Percentiles rank a stretch among this genome's conserved stretches.
phyloP scores from a whole-genome alignment of 306 rosid genomes.

The Cyamopsis tetragonoloba region DNA sequence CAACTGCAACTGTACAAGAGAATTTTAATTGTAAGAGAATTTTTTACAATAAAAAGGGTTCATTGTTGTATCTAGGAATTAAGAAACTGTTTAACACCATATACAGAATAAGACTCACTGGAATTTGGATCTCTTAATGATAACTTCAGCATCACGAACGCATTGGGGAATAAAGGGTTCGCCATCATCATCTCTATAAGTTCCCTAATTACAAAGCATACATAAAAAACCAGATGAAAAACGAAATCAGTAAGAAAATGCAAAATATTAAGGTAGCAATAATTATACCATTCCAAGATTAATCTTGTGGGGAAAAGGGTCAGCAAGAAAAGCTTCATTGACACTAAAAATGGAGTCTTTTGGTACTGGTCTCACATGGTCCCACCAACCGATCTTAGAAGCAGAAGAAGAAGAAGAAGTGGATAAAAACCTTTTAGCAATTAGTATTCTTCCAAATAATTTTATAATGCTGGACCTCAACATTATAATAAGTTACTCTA shows the following conservation, averaged over 20 bases:
- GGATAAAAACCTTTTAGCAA: conserved; percentile 24
- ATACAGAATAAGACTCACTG: conserved; percentile 35
- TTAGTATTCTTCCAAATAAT: too few species aligned
- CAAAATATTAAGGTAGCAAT: not conserved
- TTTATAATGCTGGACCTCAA: conserved; percentile 6
- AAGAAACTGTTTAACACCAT: not conserved
- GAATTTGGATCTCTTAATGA: conserved; percentile 47
- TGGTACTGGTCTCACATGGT: conserved; percentile 44
- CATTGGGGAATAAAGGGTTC: conserved; percentile 73
- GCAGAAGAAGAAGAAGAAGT: conserved; percentile 4
- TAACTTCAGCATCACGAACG: conserved; percentile 68
- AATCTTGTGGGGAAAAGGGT: conserved; percentile 74
- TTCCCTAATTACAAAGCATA: conserved; percentile 54
- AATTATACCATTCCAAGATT: conserved; percentile 66
- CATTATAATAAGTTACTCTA: conserved; percentile 23
- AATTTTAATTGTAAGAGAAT: too few species aligned
- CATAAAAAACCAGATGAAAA: not conserved
- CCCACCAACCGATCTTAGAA: conserved; percentile 38
- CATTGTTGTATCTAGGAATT: too few species aligned
- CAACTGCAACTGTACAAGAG: too few species aligned
- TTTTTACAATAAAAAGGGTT: too few species aligned
- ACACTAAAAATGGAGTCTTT: conserved; percentile 75
- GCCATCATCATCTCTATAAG: conserved; percentile 75
- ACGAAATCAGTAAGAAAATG: not conserved
- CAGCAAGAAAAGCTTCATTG: conserved; percentile 69